A percentile compares a stretch with the other conserved stretches of the same genome.
phyloP scores from a whole-genome alignment of 495 filamentous ascomycete species.

The Tuber aestivum region DNA sequence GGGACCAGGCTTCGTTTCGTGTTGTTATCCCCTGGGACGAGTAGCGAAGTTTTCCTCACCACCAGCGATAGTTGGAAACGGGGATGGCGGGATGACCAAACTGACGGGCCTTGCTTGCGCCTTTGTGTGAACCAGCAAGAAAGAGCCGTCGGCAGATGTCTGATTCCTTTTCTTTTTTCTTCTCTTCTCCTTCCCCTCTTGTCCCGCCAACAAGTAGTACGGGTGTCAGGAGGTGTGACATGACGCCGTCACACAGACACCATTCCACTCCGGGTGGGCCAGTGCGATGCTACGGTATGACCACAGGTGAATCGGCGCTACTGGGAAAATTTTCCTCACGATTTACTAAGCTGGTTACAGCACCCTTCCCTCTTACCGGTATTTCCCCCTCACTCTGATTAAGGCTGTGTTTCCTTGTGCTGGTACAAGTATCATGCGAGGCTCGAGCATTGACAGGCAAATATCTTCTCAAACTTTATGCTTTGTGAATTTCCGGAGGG shows the following conservation, averaged over 20 bases:
- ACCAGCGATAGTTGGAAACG: constrained; percentile 26
- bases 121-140: neutral
- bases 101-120: constrained; percentile 26
- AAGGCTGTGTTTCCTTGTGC: too few species aligned
- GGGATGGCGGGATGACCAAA: constrained; percentile 36
- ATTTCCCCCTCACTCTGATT: neutral
- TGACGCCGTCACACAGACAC: neutral
- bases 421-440: neutral
- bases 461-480: neutral
- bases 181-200: neutral
- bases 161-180: neutral
- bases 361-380: neutral
- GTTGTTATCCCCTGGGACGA: constrained; percentile 1
- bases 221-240: neutral
- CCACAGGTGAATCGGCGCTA: neutral
- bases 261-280: neutral
- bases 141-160: neutral
- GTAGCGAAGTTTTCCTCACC: constrained; percentile 13
- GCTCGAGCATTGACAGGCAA: neutral
- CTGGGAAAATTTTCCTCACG: neutral
- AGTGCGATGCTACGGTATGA: neutral
- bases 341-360: neutral
- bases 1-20: neutral
- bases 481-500: neutral
- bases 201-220: neutral